Percentiles rank a stretch among this genome's conserved stretches.
Evolutionary conservation across 75 land plant genomes (phyloP).

Genomic region (Sequoiadendron giganteum): DNA sequence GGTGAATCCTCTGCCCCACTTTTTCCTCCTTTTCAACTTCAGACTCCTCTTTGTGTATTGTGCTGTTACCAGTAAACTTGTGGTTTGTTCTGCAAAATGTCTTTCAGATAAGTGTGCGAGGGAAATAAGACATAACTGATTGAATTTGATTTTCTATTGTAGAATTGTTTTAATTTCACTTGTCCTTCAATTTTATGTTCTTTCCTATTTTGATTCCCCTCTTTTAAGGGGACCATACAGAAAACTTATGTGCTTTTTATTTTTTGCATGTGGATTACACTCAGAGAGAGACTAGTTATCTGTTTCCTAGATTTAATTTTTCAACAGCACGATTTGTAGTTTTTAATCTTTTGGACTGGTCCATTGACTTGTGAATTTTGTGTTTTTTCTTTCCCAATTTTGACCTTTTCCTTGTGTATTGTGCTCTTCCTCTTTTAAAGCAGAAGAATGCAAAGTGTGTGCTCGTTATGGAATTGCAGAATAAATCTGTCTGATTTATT

Average conservation of each 20-base stretch:
- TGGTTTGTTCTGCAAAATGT: neutral
- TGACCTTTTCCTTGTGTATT: neutral
- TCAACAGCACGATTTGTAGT: neutral
- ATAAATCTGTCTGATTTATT: neutral
- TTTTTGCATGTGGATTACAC: too few relatives aligned
- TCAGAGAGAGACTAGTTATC: too few relatives aligned
- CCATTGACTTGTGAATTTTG: neutral
- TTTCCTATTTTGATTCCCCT: too few relatives aligned
- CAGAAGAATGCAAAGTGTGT: neutral
- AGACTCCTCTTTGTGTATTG: neutral
- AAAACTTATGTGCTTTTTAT: too few relatives aligned
- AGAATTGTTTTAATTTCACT: too few relatives aligned
- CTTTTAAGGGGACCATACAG: too few relatives aligned
- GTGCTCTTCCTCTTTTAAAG: neutral
- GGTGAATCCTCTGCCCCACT: too few relatives aligned
- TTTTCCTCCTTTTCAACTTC: neutral
- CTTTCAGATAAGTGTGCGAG: neutral
- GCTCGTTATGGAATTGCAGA: neutral
- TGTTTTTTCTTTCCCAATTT: neutral
- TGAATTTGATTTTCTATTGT: too few relatives aligned
- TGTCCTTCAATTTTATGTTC: too few relatives aligned
- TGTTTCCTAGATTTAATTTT: too few relatives aligned
- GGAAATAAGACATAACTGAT: too few relatives aligned
- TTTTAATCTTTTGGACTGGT: too few relatives aligned
- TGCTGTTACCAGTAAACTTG: neutral